Evolutionary conservation across 108 stramenopile genomes (phyloP).

Genomic region (Asterionellopsis glacialis): DNA sequence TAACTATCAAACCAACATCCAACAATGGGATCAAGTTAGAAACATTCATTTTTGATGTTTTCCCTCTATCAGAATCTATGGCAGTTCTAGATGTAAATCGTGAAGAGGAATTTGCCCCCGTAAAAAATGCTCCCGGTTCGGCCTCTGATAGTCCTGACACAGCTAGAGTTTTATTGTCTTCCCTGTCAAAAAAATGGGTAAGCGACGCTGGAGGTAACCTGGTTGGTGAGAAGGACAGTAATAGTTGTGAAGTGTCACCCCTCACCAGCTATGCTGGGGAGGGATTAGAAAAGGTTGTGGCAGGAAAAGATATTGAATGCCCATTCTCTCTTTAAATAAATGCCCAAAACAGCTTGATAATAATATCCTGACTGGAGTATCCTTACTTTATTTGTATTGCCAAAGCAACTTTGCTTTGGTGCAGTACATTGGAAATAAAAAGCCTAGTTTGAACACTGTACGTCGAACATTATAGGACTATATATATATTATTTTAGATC

Average conservation of each 20-base stretch:
- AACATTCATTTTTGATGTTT: constrained; percentile 98
- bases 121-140: constrained; percentile 90
- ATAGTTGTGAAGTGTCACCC: constrained; percentile 68
- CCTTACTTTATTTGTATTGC: too few species aligned
- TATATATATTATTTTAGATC: too few species aligned
- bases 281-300: constrained; percentile 53
- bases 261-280: constrained; percentile 77
- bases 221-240: constrained; percentile 23
- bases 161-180: constrained; percentile 57
- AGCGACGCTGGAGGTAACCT: constrained; percentile 56
- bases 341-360: too few species aligned
- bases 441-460: too few species aligned
- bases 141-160: constrained; percentile 80
- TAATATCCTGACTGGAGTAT: too few species aligned
- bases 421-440: too few species aligned
- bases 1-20: constrained; percentile 49
- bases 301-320: constrained; percentile 53
- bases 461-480: too few species aligned
- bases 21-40: constrained; percentile 98
- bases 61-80: constrained; percentile 82
- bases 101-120: constrained; percentile 94
- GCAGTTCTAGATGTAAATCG: constrained; percentile 89
- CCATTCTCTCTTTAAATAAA: constrained; percentile 55
- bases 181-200: constrained; percentile 68
- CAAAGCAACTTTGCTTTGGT: too few species aligned